Evolutionary conservation across 1,284 basidiomycete species (phyloP), one percentile per base, ranked within the genome.

Genomic region (Moesziomyces antarcticus): DNA sequence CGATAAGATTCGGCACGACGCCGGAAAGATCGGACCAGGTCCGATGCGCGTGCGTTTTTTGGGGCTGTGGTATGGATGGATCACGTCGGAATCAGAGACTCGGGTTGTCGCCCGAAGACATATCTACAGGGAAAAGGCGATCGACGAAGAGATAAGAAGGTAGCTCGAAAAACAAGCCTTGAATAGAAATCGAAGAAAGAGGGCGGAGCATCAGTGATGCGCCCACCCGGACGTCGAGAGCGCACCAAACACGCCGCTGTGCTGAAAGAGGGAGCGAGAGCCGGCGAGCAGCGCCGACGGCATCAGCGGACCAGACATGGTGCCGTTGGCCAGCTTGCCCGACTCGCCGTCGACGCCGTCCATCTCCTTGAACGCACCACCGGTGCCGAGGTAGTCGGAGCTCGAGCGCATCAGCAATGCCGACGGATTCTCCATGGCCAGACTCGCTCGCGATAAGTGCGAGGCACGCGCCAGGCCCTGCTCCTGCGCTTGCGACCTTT

Each of bases 281-380:
- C 71, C 58, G 24, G 64, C 65, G 21, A 73, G 56, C 57, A 73
- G 51, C 25, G 71, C 60, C 25, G 71, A 73, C 1, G 71, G 71
- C 57, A 73, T 64, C 7, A 73, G 62, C 10, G 71, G 71, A 9
- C 63, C 69, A 2, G 69, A 53, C 63, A 72, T 71, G 43, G 49
- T 57, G 27, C 70, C 70, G 35, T 45, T 67, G 52, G 67, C 60
- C 8, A 48, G 64, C 54, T 67, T 73, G 54, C 60, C 56, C 7
- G 64, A 59, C 9, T 73, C 70, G 50, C 70, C 63, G 35, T 37
- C 35, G 22, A 64, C 5, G 3, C 63, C 53, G 40, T 64, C 59
- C 22, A 67, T 54, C 37, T 62, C 49, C 50, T 67, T 64, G 50
- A 62, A 67, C 10, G 56, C 18, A 18, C 56, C 52, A 25, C 46